Evolutionary conservation across 208 protist species (phyloP).

Genomic region (Leptomonas seymouri): DNA sequence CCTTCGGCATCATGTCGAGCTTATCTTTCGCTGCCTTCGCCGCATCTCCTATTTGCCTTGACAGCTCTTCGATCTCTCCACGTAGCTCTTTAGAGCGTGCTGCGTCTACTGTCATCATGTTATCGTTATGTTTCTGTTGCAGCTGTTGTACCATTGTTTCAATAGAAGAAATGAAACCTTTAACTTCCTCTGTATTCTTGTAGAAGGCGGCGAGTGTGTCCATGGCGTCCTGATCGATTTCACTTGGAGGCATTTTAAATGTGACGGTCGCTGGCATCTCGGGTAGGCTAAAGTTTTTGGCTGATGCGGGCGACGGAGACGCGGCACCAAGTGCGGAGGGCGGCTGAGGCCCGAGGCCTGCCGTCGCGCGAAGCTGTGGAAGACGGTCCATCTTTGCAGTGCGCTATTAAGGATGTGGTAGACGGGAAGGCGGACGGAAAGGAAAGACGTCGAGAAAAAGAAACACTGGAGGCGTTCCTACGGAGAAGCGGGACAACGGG

Average conservation of each 20-base stretch:
- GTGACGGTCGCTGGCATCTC: constrained; percentile 19
- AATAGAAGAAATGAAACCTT: constrained; percentile 40
- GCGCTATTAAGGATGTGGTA: background rate
- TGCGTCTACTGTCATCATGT: constrained; percentile 74
- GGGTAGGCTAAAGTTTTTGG: constrained; percentile 21
- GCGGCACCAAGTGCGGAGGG: constrained; percentile 3
- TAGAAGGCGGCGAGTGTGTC: constrained; percentile 79
- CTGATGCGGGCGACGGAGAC: background rate
- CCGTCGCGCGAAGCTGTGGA: constrained; percentile 21
- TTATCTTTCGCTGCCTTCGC: constrained; percentile 50
- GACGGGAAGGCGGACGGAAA: background rate
- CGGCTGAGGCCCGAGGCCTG: constrained; percentile 10
- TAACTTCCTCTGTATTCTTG: constrained; percentile 40
- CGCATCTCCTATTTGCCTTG: constrained; percentile 42
- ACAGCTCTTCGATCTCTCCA: constrained; percentile 64
- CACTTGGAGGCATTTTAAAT: constrained; percentile 33
- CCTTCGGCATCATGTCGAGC: constrained; percentile 28
- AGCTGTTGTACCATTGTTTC: constrained; percentile 46
- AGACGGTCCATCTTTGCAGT: constrained; percentile 28
- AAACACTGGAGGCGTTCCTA: no score
- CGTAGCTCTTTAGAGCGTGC: constrained; percentile 55
- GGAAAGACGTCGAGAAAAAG: no score
- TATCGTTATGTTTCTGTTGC: constrained; percentile 65
- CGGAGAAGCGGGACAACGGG: no score
- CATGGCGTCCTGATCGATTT: constrained; percentile 67